Evolutionary conservation across 495 filamentous ascomycete genomes (phyloP).

Genomic region (Talaromyces ruber): DNA sequence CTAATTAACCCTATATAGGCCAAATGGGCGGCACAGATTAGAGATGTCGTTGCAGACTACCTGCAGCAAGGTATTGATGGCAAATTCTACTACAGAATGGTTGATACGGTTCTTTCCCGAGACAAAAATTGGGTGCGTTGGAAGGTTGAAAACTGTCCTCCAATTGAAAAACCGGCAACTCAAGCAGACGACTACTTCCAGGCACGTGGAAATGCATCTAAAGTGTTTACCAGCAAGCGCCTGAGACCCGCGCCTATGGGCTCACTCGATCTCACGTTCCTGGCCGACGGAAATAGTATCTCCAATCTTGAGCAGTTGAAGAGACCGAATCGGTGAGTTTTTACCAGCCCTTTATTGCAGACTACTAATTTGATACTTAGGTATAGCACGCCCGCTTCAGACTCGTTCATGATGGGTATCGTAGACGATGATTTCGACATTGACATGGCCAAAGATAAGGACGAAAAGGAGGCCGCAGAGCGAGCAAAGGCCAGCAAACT

Average conservation of each 20-base stretch:
- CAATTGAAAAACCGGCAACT: conserved; percentile 68
- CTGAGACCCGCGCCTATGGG: conserved; percentile 59
- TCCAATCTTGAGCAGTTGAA: conserved; percentile 52
- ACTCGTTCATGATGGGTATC: conserved; percentile 54
- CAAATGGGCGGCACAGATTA: conserved; percentile 71
- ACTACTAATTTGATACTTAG: conserved; percentile 18
- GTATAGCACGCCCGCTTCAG: conserved; percentile 42
- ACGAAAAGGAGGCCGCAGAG: conserved; percentile 56
- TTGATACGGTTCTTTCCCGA: conserved; percentile 86
- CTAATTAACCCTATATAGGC: conserved; percentile 32
- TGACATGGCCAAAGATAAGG: conserved; percentile 63
- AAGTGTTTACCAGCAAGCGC: conserved; percentile 56
- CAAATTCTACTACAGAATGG: conserved; percentile 88
- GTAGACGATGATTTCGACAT: conserved; percentile 70
- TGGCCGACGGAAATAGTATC: conserved; percentile 51
- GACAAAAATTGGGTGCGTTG: conserved; percentile 98
- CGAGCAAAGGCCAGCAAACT: conserved; percentile 74
- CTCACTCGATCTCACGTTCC: conserved; percentile 64
- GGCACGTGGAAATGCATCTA: conserved; percentile 54
- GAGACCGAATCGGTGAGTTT: conserved; percentile 41
- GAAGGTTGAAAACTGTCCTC: conserved; percentile 89
- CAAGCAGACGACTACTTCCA: conserved; percentile 54
- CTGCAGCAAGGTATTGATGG: conserved; percentile 62
- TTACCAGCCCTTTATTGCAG: neutral
- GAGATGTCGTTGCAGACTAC: conserved; percentile 65